Percentiles rank a stretch among this genome's conserved stretches.
These are phyloP conservation scores for Fusarium multiceps DNA, from an alignment of 2,329 filamentous ascomycete genomes.

Conservation along the genomic window DNA sequence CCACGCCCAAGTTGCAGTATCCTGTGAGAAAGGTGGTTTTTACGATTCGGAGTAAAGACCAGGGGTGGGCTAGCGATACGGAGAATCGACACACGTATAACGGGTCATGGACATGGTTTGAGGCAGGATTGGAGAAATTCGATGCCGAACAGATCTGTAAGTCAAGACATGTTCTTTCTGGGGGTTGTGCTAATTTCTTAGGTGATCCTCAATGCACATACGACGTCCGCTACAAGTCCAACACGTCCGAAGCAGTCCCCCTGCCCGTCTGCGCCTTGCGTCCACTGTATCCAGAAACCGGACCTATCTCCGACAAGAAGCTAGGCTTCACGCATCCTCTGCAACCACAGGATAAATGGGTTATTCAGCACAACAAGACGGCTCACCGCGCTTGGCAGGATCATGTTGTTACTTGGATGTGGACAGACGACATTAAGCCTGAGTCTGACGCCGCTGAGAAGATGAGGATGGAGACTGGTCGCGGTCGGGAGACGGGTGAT, in stretches of 20 bases:
- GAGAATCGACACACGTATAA: constrained; percentile 55
- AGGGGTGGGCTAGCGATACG: constrained; percentile 63
- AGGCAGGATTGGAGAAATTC: constrained; percentile 69
- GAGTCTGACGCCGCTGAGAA: constrained; percentile 54
- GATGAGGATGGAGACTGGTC: constrained; percentile 56
- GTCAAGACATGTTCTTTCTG: neutral
- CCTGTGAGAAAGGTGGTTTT: constrained; percentile 72
- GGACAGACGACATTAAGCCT: constrained; percentile 59
- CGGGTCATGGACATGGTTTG: constrained; percentile 71
- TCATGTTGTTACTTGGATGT: constrained; percentile 66
- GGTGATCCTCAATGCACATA: constrained; percentile 48
- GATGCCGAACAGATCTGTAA: constrained; percentile 52
- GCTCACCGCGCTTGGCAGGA: constrained; percentile 51
- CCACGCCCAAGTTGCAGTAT: constrained; percentile 55
- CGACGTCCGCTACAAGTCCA: constrained; percentile 45
- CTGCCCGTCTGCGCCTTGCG: constrained; percentile 53
- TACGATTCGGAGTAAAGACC: constrained; percentile 66
- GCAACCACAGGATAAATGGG: constrained; percentile 49
- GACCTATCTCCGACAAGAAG: constrained; percentile 32
- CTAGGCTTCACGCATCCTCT: constrained; percentile 55
- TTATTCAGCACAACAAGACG: constrained; percentile 61
- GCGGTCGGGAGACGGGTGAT: constrained; percentile 62
- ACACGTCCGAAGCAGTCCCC: constrained; percentile 29
- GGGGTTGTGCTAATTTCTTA: constrained; percentile 16
- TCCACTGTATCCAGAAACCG: constrained; percentile 50